Base-by-base conservation (phyloP, 83 land plant species). In the Thuja plicata region DNA sequence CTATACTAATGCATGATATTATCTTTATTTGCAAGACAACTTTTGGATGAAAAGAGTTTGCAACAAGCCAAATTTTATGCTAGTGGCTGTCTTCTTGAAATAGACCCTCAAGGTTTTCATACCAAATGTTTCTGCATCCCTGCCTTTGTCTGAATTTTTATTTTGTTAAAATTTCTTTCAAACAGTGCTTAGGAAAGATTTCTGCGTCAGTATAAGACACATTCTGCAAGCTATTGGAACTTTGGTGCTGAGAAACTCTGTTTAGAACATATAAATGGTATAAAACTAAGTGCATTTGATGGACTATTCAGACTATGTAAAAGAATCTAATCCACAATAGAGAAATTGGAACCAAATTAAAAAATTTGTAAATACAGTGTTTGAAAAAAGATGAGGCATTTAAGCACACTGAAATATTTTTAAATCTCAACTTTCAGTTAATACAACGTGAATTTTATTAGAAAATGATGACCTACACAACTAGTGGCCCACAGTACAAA, bases 21-120 rank as follows among this genome's bases (percentile, higher is more conserved):
- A 43, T 83, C 85, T 83, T 83, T 45, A n/a, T 83, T 34, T 83
- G 32, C 52, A 46, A n/a, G 52, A 37, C 85, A 83, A n/a, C 7
- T 46, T 27, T 83, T 83, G 85, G 46, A 74, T 34, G 38, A 74
- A 32, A 74, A 0, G 8, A 74, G 10, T 32, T 8, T 11, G 38
- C 78, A 32, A 32, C 78, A 74, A 11, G 12, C 37, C 12, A 74
- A 74, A 32, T 74, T 8, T 74, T 74, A 74, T 74, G 78, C 38
- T 35, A 8, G 78, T 74, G 38, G 38, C 12, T 74, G 38, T 12
- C 38, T 74, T 74, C 16, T 35, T 74, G 38, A 27, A 38, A 34
- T 32, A 32, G 7, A 34, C 17, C 38, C 78, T 74, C 38, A 3
- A 32, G 38, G 1, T 74, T 74, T 34, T 74, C 16, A 32, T 34